Conservation (phyloP, 768 basidiomycete genomes). For the Scleroderma citrinum region DNA sequence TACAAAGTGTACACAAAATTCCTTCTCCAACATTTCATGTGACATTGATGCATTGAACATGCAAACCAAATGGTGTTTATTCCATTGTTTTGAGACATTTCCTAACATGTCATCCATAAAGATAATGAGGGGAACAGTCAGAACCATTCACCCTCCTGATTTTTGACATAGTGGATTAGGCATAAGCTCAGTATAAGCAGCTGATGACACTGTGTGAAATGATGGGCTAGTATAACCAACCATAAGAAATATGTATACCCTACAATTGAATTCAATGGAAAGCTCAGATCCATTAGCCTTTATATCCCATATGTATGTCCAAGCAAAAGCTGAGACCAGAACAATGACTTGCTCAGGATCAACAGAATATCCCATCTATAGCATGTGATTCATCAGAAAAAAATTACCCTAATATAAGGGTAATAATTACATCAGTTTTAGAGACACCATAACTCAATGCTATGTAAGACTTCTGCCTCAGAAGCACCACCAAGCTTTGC, state of each 20-base stretch:
- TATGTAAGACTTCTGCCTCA: background rate
- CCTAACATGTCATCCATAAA: slow-evolving; percentile 34
- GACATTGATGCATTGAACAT: slow-evolving; percentile 28
- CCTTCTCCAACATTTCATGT: slow-evolving; percentile 25
- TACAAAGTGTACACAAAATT: slow-evolving; percentile 26
- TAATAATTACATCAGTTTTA: slow-evolving; percentile 3
- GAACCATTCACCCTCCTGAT: slow-evolving; percentile 14
- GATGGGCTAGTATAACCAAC: background rate
- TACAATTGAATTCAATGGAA: slow-evolving; percentile 5
- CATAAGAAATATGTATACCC: background rate
- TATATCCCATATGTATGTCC: slow-evolving; percentile 11
- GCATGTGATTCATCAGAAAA: background rate
- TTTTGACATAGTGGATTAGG: slow-evolving; percentile 15
- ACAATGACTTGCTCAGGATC: slow-evolving; percentile 4
- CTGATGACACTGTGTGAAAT: slow-evolving; percentile 1
- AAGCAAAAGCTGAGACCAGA: slow-evolving; percentile 3
- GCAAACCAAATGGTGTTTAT: slow-evolving; percentile 31
- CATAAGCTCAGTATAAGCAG: slow-evolving; percentile 5
- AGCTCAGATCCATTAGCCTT: background rate
- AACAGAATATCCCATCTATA: slow-evolving; percentile 9
- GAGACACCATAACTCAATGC: slow-evolving; percentile 5
- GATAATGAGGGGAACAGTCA: slow-evolving; percentile 20
- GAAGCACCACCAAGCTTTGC: background rate
- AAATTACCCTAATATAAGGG: background rate
- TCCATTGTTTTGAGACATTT: slow-evolving; percentile 33